Evolutionary conservation across 1,284 basidiomycete species (phyloP).

Genomic region (Ceratobasidium sp.): DNA sequence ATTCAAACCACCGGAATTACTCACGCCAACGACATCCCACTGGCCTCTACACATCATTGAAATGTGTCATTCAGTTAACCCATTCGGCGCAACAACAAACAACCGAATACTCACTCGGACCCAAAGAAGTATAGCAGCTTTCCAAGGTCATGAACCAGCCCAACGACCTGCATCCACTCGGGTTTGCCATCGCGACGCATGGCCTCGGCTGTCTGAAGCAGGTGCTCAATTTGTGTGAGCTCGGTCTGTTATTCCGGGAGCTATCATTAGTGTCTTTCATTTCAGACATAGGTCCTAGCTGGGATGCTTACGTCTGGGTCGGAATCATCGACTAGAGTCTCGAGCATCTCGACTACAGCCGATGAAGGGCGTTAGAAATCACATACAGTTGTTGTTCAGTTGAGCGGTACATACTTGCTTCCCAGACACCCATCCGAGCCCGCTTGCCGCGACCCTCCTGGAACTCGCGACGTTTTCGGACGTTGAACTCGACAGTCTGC

Average conservation of each 20-base stretch:
- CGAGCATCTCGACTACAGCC: slow-evolving; percentile 77
- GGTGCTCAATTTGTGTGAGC: slow-evolving; percentile 89
- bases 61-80: neutral
- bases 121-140: slow-evolving; percentile 88
- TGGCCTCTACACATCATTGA: slow-evolving; percentile 68
- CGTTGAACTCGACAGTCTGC: slow-evolving; percentile 89
- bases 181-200: slow-evolving; percentile 91
- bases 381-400: neutral
- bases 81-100: slow-evolving; percentile 15
- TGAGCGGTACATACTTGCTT: slow-evolving; percentile 67
- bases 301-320: slow-evolving; percentile 78
- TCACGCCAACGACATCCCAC: slow-evolving; percentile 91
- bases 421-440: slow-evolving; percentile 85
- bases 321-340: slow-evolving; percentile 90
- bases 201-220: slow-evolving; percentile 92
- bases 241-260: slow-evolving; percentile 66
- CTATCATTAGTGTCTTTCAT: slow-evolving; percentile 2
- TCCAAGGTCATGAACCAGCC: slow-evolving; percentile 89
- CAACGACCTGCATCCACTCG: slow-evolving; percentile 86
- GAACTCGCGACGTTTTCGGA: slow-evolving; percentile 80
- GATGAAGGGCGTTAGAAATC: neutral
- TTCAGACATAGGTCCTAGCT: neutral
- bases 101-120: slow-evolving; percentile 65
- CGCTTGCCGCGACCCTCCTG: slow-evolving; percentile 67
- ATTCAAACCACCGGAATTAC: slow-evolving; percentile 54